Evolutionary conservation across 371 early-diverging fungal species (phyloP), one percentile per base, ranked within the genome.

Genomic region (Mucor racemosus): DNA sequence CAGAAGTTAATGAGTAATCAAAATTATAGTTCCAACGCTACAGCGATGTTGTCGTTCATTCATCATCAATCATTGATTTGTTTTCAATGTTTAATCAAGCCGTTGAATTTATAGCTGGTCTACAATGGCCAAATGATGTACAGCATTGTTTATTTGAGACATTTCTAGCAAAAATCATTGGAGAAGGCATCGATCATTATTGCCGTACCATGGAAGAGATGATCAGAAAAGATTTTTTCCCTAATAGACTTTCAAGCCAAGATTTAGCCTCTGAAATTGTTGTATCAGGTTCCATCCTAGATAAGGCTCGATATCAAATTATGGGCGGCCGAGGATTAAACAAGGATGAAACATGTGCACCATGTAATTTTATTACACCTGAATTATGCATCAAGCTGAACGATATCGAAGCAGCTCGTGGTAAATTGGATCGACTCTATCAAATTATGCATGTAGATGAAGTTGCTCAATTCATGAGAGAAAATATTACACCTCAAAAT

Each of bases 21-120:
- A 3, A 26, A 21, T 54, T 64, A 67, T 34, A 89, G 84, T 84
- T 85, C 72, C 66, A 79, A 69, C 58, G 79, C 62, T 67, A 81
- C 40, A 82, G 77, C 58, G 81, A 78, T 0, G 76, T 76, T 15
- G 84, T 84, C 19, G 77, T 76, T 17, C 88, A 90, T 67, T 91
- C 92, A 3, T 90, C 91, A 3, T 91, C 92, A 1, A 86, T 90
- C 8, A 81, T 88, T 34, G 92, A 92, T 62, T 66, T 92, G 19
- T 82, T 90, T 58, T 75, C 85, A 11, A 86, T 88, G 69, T 89
- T 91, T 64, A 81, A 87, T 54, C 86, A 90, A 66, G 86, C 89
- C 6, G 72, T 87, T 14, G 81, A 86, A 5, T 86, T 85, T 65
- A 67, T 88, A 15, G 76, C 79, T 31, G 74, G 76, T 10, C 63